A percentile compares a stretch with the other conserved stretches of the same genome.
These are phyloP conservation scores for Penicillium ucsense DNA, from an alignment of 495 filamentous ascomycete species.

Conservation along the genomic window DNA sequence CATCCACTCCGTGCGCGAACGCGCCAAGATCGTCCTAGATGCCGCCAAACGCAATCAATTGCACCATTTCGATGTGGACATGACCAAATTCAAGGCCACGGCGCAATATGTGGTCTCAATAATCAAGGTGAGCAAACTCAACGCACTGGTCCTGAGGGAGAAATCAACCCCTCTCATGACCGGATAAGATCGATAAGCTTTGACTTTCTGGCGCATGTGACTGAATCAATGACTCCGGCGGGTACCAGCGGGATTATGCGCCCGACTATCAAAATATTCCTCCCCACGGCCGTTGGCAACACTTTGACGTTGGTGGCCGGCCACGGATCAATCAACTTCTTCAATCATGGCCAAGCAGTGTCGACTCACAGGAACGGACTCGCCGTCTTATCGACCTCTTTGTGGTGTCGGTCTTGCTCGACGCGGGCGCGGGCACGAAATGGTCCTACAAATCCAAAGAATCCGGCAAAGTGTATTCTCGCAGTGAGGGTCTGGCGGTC, in stretches of 20 bases:
- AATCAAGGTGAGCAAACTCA: slow-evolving; percentile 62
- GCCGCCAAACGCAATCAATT: slow-evolving; percentile 73
- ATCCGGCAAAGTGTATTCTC: slow-evolving; percentile 71
- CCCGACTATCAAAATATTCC: slow-evolving; percentile 76
- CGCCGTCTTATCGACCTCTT: slow-evolving; percentile 59
- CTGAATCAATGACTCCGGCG: slow-evolving; percentile 1
- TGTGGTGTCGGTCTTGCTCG: slow-evolving; percentile 57
- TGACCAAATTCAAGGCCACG: slow-evolving; percentile 77
- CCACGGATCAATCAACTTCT: slow-evolving; percentile 60
- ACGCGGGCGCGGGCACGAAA: slow-evolving; percentile 55
- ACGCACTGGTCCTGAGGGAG: too few species aligned
- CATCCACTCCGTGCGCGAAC: slow-evolving; percentile 77
- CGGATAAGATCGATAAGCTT: too few species aligned
- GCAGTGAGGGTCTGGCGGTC: slow-evolving; percentile 88
- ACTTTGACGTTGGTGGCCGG: slow-evolving; percentile 60
- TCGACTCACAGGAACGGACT: slow-evolving; percentile 54
- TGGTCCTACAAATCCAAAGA: slow-evolving; percentile 86
- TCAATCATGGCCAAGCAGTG: slow-evolving; percentile 48
- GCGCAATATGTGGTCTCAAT: slow-evolving; percentile 90
- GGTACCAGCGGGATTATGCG: slow-evolving; percentile 69
- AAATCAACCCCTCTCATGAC: too few species aligned
- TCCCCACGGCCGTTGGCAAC: slow-evolving; percentile 62
- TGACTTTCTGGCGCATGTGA: background rate
- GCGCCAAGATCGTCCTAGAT: slow-evolving; percentile 59
- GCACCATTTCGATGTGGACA: slow-evolving; percentile 85